Evolutionary conservation across 768 basidiomycete genomes (phyloP), one percentile per base, ranked within the genome.

Genomic region (Trametes sanguinea): DNA sequence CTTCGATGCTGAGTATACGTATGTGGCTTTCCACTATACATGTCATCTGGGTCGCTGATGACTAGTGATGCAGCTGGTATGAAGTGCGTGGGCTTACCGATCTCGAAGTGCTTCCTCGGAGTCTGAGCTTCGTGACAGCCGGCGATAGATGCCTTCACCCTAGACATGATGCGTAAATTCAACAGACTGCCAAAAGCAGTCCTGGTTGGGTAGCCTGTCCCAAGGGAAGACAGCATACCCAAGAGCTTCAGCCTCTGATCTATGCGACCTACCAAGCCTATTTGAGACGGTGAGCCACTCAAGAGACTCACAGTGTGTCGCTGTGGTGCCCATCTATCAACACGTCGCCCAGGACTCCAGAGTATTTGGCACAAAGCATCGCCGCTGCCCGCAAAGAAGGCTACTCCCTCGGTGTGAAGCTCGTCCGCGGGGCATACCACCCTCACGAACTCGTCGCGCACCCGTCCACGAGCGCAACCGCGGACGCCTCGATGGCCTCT

Each of bases 381-480:
- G 75, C 74, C 13, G 88, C 91, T 53, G 90, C 95, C 3, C 78
- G 82, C 63, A 72, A 71, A 53, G 78, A 87, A 64, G 79, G 83
- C 40, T 96, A 92, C 70, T 80, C 89, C 0, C 81, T 96, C 0
- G 95, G 95, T 9, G 86, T 94, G 57, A 98, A 97, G 74, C 88
- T 98, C 51, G 95, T 97, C 33, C 85, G 95, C 27, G 95, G 95
- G 0, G 95, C 95, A 2, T 98, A 98, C 73, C 92, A 95, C 69
- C 80, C 85, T 0, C 83, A 90, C 60, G 95, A 97, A 69, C 64
- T 83, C 30, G 76, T 80, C 4, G 85, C 85, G 2, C 80, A 85
- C 62, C 64, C 67, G 11, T 66, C 75, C 16, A 40, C 63, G 11
- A 44, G 40, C 7, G 45, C 67, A 9, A 42, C 39, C 9, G 53